Base-by-base conservation (phyloP, 108 stramenopile genomes). In the Cylindrotheca closterium region DNA sequence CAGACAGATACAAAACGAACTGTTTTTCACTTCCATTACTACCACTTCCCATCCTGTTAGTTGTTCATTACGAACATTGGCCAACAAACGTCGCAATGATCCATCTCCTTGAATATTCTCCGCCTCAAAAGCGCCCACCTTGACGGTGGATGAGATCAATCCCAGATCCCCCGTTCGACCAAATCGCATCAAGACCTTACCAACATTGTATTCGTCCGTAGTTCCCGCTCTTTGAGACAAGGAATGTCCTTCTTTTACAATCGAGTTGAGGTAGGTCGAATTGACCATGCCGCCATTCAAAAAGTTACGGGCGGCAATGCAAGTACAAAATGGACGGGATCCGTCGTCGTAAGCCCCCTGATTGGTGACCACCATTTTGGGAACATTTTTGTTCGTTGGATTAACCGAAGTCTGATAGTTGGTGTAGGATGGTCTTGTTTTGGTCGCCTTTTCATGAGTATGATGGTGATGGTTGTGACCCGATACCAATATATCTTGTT, bases 1-100 rank as follows among this genome's bases (percentile, higher is more conserved):
- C 50, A 69, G 27, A 19, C 42, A 30, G 21, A 69, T 69, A 25
- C 58, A 60, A 34, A 59, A 27, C 18, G 58, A 47, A 8, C 57
- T 55, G 10, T 19, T 12, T 3, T 32, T 27, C 0, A 67, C 30
- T 33, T 69, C 68, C 51, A 69, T 28, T 8, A 69, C 23, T 2
- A 60, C 1, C 1, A 69, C 34, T 42, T 69, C 55, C 68, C 68
- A 69, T 10, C 51, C 68, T 17, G 32, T 55, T 19, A 12, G 15
- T 47, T 69, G 68, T 60, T 69, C 58, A 25, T 69, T 69, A 12
- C 68, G 58, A 26, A 55, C 51, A n/a, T 17, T 17, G 7, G 58
- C 48, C 19, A 69, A 29, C 31, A 26, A 49, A 31, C 33, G 47
- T 1, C 68, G 58, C 24, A 69, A 33, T 3, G 58, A 49, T 30